Evolutionary conservation across 345 rosid species (phyloP).

Genomic region (Viola odorata): DNA sequence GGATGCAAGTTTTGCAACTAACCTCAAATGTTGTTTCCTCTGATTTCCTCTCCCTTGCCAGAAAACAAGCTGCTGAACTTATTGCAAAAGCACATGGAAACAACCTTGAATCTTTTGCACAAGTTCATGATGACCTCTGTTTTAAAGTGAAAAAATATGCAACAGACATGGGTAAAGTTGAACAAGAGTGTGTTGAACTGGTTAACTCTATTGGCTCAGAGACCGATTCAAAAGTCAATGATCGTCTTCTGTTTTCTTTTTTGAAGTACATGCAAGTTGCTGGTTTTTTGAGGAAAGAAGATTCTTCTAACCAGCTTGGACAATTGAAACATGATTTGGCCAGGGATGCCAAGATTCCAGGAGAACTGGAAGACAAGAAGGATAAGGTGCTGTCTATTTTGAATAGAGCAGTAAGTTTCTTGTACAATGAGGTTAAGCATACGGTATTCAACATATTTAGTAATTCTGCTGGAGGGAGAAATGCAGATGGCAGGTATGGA

Average conservation of each 20-base stretch:
- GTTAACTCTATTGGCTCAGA: conserved; percentile 53
- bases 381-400: conserved; percentile 49
- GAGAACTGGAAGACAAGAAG: conserved; percentile 49
- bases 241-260: conserved; percentile 61
- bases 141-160: conserved; percentile 51
- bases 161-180: conserved; percentile 56
- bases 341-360: conserved; percentile 31
- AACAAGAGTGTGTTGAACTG: conserved; percentile 55
- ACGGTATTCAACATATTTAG: conserved; percentile 41
- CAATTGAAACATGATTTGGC: conserved; percentile 27
- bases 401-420: conserved; percentile 45
- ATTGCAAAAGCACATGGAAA: conserved; percentile 43
- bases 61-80: conserved; percentile 72
- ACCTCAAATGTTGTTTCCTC: conserved; percentile 63
- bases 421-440: conserved; percentile 52
- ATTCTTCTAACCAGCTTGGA: conserved; percentile 28
- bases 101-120: conserved; percentile 45
- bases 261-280: conserved; percentile 62
- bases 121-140: conserved; percentile 53
- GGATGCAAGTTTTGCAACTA: conserved; percentile 73
- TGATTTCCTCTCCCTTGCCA: conserved; percentile 59
- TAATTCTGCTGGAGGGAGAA: conserved; percentile 32
- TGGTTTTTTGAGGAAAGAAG: conserved; percentile 45
- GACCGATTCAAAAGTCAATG: conserved; percentile 68
- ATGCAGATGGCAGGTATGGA: conserved; percentile 33